Base-by-base conservation (phyloP, 2,329 filamentous ascomycete species). In the Cladophialophora immunda region DNA sequence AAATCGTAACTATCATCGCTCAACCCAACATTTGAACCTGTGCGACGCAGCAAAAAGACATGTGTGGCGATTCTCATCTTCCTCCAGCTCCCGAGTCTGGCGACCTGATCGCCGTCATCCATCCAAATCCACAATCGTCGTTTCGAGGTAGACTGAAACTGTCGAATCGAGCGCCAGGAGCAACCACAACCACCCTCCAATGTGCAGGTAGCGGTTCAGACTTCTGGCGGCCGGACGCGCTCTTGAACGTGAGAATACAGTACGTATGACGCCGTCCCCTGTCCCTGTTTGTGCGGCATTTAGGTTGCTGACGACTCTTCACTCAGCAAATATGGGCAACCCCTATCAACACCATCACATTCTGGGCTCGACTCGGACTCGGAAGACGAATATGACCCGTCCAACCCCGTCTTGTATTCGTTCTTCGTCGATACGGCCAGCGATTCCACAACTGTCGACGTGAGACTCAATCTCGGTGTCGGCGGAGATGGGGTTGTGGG, bases 31-130 rank as follows among this genome's bases (percentile, higher is more conserved):
- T 25, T 25, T 25, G 22, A 50, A 11, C 41, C 8, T 1, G 1
- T n/a, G n/a, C n/a, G n/a, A n/a, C 2, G 13, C 19, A 25, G 19
- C 34, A 32, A 54, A 36, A 7, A 19, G 47, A 6, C 58, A 68
- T 70, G 68, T 70, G 68, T 45, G 64, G 66, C 27, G 67, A 68
- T 50, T 70, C 68, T 19, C 66, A 72, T 50, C 67, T 68, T 25
- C 70, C 70, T 27, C 53, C 70, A 13, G 70, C 68, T 4, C 69
- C 68, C 22, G 71, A 73, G 30, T 73, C 71, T 19, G 67, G 64
- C 54, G 67, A 70, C 47, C 66, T 72, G 22, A 59, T 73, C 11
- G 71, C 71, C 19, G 67, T 72, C 62, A 73, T 73, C 61, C 71
- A 73, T 41, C 66, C 71, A 3, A 61, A 58, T 17, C 36, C 69